Percentiles rank a stretch among this genome's conserved stretches.
Evolutionary conservation across 495 filamentous ascomycete species (phyloP).

Genomic region (Annulohypoxylon maeteangense): DNA sequence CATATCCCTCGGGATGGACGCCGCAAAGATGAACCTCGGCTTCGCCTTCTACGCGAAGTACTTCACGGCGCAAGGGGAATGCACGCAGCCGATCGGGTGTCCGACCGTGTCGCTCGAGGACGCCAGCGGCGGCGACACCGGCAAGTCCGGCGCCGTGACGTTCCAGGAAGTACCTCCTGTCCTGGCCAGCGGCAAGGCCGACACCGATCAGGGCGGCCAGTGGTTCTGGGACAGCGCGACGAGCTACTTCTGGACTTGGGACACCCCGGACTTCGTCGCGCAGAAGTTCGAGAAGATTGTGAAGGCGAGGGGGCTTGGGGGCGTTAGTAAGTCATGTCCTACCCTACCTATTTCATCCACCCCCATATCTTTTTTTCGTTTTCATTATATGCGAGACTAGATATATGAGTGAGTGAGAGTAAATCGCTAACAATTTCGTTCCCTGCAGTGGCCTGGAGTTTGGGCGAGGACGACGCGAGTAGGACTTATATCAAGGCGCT

Average conservation of each 20-base stretch:
- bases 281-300: constrained; percentile 71
- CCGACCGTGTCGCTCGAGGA: constrained; percentile 64
- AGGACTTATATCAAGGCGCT: constrained; percentile 66
- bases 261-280: constrained; percentile 66
- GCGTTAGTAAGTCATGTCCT: constrained; percentile 56
- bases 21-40: constrained; percentile 70
- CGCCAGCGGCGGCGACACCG: constrained; percentile 65
- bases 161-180: constrained; percentile 51
- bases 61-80: constrained; percentile 63
- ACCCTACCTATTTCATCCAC: neutral
- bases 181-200: constrained; percentile 54
- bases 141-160: constrained; percentile 65
- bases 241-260: constrained; percentile 75
- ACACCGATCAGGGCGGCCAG: constrained; percentile 64
- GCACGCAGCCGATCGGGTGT: constrained; percentile 65
- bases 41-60: constrained; percentile 75
- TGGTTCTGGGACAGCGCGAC: constrained; percentile 68
- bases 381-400: no score
- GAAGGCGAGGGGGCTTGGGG: constrained; percentile 64
- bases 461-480: constrained; percentile 69
- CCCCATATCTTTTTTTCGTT: neutral
- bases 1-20: constrained; percentile 61
- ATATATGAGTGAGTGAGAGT: neutral
- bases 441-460: constrained; percentile 61
- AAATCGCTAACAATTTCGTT: constrained; percentile 27